These are phyloP conservation scores for Fusarium goolgardi DNA, from an alignment of 2,329 filamentous ascomycete genomes.

Conservation along the genomic window DNA sequence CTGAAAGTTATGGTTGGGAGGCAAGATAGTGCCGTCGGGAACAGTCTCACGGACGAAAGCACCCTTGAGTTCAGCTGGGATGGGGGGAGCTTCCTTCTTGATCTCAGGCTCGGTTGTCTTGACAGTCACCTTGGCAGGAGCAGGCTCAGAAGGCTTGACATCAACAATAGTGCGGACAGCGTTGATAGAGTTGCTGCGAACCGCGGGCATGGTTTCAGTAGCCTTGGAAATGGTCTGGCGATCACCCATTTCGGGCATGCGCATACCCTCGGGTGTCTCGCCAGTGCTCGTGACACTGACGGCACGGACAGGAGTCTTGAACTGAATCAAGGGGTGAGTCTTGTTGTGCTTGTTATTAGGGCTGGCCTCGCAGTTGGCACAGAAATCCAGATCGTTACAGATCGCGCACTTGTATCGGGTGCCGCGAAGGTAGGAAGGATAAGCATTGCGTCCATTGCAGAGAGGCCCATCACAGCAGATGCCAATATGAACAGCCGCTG, in stretches of 20 bases:
- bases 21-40: slow-evolving; percentile 78
- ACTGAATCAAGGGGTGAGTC: slow-evolving; percentile 97
- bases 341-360: slow-evolving; percentile 88
- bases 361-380: slow-evolving; percentile 89
- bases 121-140: slow-evolving; percentile 13
- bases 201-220: slow-evolving; percentile 58
- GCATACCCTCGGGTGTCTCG: slow-evolving; percentile 76
- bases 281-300: slow-evolving; percentile 87
- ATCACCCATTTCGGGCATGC: slow-evolving; percentile 79
- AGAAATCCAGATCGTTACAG: slow-evolving; percentile 95
- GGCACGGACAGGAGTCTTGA: slow-evolving; percentile 90
- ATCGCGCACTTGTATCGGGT: slow-evolving; percentile 97
- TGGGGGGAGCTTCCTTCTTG: slow-evolving; percentile 45
- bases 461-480: slow-evolving; percentile 96
- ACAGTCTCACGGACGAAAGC: slow-evolving; percentile 83
- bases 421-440: slow-evolving; percentile 80
- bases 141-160: slow-evolving; percentile 71
- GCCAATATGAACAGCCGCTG: slow-evolving; percentile 73
- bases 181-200: slow-evolving; percentile 61
- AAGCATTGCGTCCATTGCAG: slow-evolving; percentile 70
- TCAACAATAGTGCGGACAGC: slow-evolving; percentile 78
- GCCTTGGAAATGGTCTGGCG: slow-evolving; percentile 57
- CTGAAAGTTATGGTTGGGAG: slow-evolving; percentile 79
- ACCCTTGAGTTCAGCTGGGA: slow-evolving; percentile 57
- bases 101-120: slow-evolving; percentile 21